phyloP scores from a whole-genome alignment of 2,329 filamentous ascomycete genomes.

The Xylaria multiplex region DNA sequence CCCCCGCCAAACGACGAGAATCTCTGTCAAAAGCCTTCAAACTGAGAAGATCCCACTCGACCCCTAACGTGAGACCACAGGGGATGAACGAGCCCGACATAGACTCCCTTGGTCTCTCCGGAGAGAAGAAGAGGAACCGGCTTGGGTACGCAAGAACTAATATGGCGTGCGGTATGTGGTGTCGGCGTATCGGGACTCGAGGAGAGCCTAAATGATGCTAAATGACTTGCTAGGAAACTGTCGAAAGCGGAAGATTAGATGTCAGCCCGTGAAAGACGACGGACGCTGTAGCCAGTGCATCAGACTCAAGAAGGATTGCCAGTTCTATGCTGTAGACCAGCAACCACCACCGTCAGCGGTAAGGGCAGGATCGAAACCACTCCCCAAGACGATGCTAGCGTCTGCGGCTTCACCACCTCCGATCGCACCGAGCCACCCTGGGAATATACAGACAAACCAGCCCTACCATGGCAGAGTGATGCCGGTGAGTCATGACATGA shows the following conservation, averaged over 20 bases:
- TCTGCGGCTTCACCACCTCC: conserved; percentile 27
- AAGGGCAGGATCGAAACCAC: conserved; percentile 49
- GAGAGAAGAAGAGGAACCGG: conserved; percentile 79
- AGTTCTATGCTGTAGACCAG: conserved; percentile 89
- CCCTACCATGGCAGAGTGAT: conserved; percentile 56
- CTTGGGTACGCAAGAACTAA: conserved; percentile 95
- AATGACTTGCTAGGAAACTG: conserved; percentile 75
- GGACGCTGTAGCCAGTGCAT: conserved; percentile 91
- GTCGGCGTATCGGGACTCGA: background rate
- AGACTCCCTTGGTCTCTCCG: conserved; percentile 50
- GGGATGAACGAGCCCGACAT: conserved; percentile 52
- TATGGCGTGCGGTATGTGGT: conserved; percentile 88
- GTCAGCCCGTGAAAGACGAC: conserved; percentile 79
- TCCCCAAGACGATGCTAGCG: conserved; percentile 28
- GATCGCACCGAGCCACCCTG: conserved; percentile 48
- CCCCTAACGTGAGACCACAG: conserved; percentile 58
- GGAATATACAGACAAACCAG: conserved; percentile 55
- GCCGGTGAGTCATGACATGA: conserved; percentile 58
- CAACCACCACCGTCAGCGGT: conserved; percentile 58
- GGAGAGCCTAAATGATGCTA: conserved; percentile 31
- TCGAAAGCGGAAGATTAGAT: conserved; percentile 91
- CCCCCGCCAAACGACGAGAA: conserved; percentile 52
- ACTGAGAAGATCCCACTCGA: conserved; percentile 62
- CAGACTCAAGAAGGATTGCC: conserved; percentile 91
- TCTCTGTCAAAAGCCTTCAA: conserved; percentile 53